phyloP scores from a whole-genome alignment of 345 rosid genomes.

The Rhodomyrtus tomentosa region DNA sequence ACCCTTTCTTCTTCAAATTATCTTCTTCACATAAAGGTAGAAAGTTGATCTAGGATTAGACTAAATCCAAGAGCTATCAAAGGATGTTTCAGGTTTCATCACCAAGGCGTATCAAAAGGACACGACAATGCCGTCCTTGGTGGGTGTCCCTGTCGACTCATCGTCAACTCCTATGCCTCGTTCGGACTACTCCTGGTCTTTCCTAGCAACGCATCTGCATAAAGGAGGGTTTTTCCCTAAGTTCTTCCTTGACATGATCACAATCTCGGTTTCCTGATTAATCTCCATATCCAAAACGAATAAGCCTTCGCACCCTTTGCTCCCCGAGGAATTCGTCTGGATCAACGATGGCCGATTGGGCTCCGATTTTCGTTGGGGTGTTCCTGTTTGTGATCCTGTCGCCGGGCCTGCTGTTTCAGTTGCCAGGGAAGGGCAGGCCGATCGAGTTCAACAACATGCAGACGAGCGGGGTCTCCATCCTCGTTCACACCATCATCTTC shows the following conservation, averaged over 20 bases:
- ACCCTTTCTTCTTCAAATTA: not conserved
- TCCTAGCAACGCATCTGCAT: not conserved
- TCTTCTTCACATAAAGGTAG: not conserved
- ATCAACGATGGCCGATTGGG: conserved; percentile 83
- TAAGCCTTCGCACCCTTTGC: not conserved
- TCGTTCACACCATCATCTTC: not conserved
- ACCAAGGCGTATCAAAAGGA: not conserved
- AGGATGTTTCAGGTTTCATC: not conserved
- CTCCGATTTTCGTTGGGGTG: conserved; percentile 71
- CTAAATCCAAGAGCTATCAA: not conserved
- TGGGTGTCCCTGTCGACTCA: not conserved
- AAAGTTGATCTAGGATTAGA: not conserved
- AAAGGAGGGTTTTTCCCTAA: not conserved
- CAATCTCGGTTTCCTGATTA: not conserved
- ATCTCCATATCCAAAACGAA: not conserved
- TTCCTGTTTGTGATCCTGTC: conserved; percentile 63
- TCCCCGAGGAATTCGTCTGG: not conserved
- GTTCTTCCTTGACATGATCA: not conserved
- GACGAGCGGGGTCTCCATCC: not conserved
- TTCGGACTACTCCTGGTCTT: not conserved
- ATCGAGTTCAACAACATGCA: conserved; percentile 1
- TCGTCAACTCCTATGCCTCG: not conserved
- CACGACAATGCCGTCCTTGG: not conserved
- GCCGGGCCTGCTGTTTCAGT: not conserved
- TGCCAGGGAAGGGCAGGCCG: conserved; percentile 32